These are phyloP conservation scores for Sanghuangporus weigelae DNA, from an alignment of 1,284 basidiomycete species.

Conservation along the genomic window DNA sequence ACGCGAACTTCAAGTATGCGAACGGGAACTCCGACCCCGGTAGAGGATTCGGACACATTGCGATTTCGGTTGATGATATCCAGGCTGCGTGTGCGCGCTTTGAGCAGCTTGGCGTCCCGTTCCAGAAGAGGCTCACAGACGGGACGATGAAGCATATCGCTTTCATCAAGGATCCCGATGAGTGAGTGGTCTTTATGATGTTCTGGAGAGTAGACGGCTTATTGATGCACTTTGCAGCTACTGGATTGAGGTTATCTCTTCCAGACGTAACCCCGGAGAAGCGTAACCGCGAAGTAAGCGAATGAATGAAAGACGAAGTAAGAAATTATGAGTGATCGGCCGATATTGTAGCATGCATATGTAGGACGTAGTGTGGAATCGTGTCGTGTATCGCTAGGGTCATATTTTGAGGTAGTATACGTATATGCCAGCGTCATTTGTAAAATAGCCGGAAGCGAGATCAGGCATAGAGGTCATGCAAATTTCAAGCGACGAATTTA, in stretches of 20 bases:
- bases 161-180: conserved; percentile 87
- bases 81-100: conserved; percentile 83
- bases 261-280: conserved; percentile 5
- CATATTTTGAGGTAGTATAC: background rate
- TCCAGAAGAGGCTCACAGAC: conserved; percentile 86
- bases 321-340: background rate
- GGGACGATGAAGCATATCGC: conserved; percentile 86
- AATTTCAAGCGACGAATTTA: too few species aligned
- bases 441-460: too few species aligned
- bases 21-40: conserved; percentile 83
- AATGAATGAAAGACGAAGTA: too few species aligned
- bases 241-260: conserved; percentile 43
- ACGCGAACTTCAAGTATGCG: conserved; percentile 72
- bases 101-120: conserved; percentile 75
- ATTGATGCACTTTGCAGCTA: conserved; percentile 26
- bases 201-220: background rate
- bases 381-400: background rate
- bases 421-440: too few species aligned
- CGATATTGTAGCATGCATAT: background rate
- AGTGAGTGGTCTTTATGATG: conserved; percentile 36
- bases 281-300: background rate
- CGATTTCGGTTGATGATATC: conserved; percentile 80
- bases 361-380: background rate
- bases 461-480: too few species aligned
- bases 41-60: conserved; percentile 83